Evolutionary conservation across 1,284 basidiomycete genomes (phyloP), one percentile per base, ranked within the genome.

Genomic region (Cerioporus squamosus): DNA sequence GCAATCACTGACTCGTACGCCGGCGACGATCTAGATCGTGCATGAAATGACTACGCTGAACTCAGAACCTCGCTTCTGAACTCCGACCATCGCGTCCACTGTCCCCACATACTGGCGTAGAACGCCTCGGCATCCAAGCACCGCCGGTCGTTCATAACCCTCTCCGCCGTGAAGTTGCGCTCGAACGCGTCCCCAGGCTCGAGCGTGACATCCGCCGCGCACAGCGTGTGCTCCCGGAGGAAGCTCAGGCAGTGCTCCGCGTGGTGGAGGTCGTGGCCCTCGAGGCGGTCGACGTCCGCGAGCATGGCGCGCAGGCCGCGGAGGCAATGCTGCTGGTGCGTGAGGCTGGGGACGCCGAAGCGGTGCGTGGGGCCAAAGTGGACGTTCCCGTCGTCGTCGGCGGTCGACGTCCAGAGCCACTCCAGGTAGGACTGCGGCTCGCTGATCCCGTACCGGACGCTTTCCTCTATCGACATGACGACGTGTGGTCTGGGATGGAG

Each of bases 281-380:
- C 43, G 23, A 50, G 53, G 4, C 33, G 51, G 22, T 42, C 53
- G 26, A 56, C 62, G 18, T 46, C 29, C 6, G 20, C 29, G 22
- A 44, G 42, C 36, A 18, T 71, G 66, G 29, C 51, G 54, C 56
- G 57, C 61, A 53, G 40, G 43, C 38, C 63, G 51, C 75, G 69
- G 20, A 79, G 66, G 52, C 77, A 79, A 55, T 77, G 76, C 49
- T 76, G 60, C 63, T 78, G 70, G 66, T 79, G 77, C 48, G 69
- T 75, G 69, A 78, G 70, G 12, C 71, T 67, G 17, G 77, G 65
- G 24, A 69, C 69, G 60, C 70, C 69, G 59, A 68, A 66, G 24
- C 69, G 68, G 33, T 67, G 65, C 9, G 70, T 53, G 8, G 70
- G 70, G 6, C 74, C 74, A 23, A 75, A 63, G 26, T 66, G 71